Conservation (phyloP, 768 basidiomycete species). For the Mycena haematopus region DNA sequence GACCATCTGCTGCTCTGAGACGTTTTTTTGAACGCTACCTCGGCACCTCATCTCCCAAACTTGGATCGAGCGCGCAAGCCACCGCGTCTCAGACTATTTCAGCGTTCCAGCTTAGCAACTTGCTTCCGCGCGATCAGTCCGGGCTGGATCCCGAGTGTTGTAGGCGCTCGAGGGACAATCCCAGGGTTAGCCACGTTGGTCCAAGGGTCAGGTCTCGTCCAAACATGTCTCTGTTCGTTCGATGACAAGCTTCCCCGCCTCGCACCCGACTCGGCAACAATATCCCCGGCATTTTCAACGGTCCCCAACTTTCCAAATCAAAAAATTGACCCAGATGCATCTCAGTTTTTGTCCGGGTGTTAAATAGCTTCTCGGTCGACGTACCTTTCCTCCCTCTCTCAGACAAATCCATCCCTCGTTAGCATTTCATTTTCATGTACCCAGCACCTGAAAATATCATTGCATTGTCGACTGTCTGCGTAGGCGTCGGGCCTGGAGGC, state of each 20-base stretch:
- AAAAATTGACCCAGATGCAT: conserved; percentile 27
- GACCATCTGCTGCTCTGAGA: conserved; percentile 13
- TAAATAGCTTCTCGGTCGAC: conserved; percentile 27
- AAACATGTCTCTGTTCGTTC: conserved; percentile 39
- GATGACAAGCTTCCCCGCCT: conserved; percentile 37
- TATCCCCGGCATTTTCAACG: conserved; percentile 33
- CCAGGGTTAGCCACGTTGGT: conserved; percentile 18
- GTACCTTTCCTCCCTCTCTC: conserved; percentile 17
- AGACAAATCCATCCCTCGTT: not conserved
- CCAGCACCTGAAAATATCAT: conserved; percentile 54
- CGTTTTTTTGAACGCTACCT: conserved; percentile 9
- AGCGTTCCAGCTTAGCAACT: conserved; percentile 22
- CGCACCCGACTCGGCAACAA: conserved; percentile 35
- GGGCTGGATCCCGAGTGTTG: conserved; percentile 12
- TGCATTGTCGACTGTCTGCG: conserved; percentile 68
- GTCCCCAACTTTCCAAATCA: conserved; percentile 13
- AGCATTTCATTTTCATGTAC: conserved; percentile 41
- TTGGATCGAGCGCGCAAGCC: not conserved
- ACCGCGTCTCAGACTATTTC: conserved; percentile 24
- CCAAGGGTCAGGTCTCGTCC: conserved; percentile 18
- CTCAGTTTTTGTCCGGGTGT: conserved; percentile 16
- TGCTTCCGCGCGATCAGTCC: conserved; percentile 27
- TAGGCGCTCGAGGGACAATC: conserved; percentile 18
- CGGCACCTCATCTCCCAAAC: conserved; percentile 18
- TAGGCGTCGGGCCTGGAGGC: conserved; percentile 66